Conservation (phyloP, 345 rosid genomes). For the Rhodamnia argentea region DNA sequence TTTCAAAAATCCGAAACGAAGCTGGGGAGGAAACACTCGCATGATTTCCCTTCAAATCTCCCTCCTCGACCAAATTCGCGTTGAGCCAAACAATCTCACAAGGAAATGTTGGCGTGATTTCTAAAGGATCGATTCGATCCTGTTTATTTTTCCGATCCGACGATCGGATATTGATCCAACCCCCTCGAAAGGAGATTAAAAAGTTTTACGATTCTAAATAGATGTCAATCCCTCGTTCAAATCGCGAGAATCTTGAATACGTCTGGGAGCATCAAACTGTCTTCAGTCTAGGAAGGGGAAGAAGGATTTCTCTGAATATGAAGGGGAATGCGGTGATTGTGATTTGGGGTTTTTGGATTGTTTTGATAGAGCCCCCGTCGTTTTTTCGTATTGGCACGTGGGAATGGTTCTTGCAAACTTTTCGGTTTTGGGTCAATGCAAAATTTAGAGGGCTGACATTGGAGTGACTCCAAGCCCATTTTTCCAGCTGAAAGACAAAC, state of each 20-base stretch:
- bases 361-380: background rate
- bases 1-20: too few relatives aligned
- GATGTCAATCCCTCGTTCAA: background rate
- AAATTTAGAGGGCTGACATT: background rate
- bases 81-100: background rate
- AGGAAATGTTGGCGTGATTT: background rate
- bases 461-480: background rate
- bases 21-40: background rate
- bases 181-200: background rate
- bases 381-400: background rate
- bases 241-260: background rate
- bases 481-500: background rate
- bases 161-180: background rate
- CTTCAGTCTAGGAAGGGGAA: background rate
- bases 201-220: fast-evolving
- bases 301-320: background rate
- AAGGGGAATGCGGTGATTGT: background rate
- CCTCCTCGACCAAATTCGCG: fast-evolving
- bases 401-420: background rate
- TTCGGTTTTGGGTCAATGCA: background rate
- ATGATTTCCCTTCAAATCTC: background rate
- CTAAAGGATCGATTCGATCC: background rate
- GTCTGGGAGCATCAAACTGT: background rate
- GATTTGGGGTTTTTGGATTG: background rate
- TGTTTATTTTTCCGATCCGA: background rate